Conservation (phyloP, 2,329 filamentous ascomycete genomes). For the Pyrenophora graminea region DNA sequence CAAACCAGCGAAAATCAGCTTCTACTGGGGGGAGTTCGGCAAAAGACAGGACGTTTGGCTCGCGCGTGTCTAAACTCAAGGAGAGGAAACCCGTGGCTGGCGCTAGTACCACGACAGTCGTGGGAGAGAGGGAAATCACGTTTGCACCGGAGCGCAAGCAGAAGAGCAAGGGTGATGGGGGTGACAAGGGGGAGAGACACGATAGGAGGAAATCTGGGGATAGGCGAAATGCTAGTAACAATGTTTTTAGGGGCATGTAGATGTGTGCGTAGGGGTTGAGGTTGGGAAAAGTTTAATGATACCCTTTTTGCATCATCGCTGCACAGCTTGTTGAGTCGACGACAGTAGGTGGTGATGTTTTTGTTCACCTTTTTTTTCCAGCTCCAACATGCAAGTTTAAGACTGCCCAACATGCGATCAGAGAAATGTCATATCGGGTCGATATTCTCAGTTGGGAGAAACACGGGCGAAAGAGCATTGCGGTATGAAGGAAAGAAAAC, state of each 20-base stretch:
- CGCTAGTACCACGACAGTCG: constrained; percentile 38
- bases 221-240: constrained; percentile 74
- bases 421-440: too few relatives aligned
- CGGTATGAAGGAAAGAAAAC: too few relatives aligned
- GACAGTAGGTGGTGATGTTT: too few relatives aligned
- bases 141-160: constrained; percentile 67
- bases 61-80: constrained; percentile 53
- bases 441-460: too few relatives aligned
- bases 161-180: constrained; percentile 31
- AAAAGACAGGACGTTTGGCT: constrained; percentile 62
- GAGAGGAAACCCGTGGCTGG: constrained; percentile 23
- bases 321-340: too few relatives aligned
- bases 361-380: too few relatives aligned
- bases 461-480: too few relatives aligned
- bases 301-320: neutral
- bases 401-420: too few relatives aligned
- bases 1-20: constrained; percentile 28
- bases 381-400: too few relatives aligned
- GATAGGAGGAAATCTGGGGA: constrained; percentile 53
- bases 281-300: neutral
- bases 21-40: constrained; percentile 10
- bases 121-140: constrained; percentile 67
- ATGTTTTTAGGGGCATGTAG: constrained; percentile 72
- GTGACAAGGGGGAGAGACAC: constrained; percentile 29
- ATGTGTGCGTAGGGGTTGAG: neutral